Evolutionary conservation across 108 stramenopile genomes (phyloP).

Genomic region (Epithemia pelagica): DNA sequence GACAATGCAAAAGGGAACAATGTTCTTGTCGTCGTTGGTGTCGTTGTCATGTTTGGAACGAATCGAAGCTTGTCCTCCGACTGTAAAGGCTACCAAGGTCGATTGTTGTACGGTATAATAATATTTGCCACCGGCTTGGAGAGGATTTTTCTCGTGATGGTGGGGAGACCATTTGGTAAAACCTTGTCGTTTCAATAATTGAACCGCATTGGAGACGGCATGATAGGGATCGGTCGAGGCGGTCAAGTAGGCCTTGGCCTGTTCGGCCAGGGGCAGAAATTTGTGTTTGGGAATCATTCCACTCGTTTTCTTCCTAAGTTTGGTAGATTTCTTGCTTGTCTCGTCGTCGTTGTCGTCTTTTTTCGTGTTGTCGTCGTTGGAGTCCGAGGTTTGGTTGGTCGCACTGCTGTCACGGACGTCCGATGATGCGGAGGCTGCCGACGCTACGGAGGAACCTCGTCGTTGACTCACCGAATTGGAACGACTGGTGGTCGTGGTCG

Average conservation of each 20-base stretch:
- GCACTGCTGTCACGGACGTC: too few species aligned
- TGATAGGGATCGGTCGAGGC: conserved; percentile 73
- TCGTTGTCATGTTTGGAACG: too few species aligned
- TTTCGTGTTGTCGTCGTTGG: too few species aligned
- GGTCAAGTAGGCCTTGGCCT: conserved; percentile 61
- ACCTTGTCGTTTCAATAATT: conserved; percentile 47
- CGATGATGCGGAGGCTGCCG: too few species aligned
- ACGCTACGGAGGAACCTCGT: too few species aligned
- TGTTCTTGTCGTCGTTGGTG: neutral
- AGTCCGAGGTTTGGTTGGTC: too few species aligned
- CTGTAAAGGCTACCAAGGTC: conserved; percentile 89
- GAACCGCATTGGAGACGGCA: conserved; percentile 50
- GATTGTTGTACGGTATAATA: conserved; percentile 90
- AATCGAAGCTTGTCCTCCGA: conserved; percentile 46
- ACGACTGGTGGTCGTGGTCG: too few species aligned
- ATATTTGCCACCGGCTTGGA: conserved; percentile 82
- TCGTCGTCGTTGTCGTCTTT: too few species aligned
- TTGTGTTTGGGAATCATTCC: neutral
- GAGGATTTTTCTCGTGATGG: conserved; percentile 24
- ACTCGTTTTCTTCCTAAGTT: neutral
- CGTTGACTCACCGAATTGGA: too few species aligned
- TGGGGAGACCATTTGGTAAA: conserved; percentile 37
- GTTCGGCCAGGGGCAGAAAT: conserved; percentile 35
- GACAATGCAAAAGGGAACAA: conserved; percentile 66
- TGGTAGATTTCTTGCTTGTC: too few species aligned